Conservation (phyloP, 2,329 filamentous ascomycete species). For the Purpureocillium lavendulum region DNA sequence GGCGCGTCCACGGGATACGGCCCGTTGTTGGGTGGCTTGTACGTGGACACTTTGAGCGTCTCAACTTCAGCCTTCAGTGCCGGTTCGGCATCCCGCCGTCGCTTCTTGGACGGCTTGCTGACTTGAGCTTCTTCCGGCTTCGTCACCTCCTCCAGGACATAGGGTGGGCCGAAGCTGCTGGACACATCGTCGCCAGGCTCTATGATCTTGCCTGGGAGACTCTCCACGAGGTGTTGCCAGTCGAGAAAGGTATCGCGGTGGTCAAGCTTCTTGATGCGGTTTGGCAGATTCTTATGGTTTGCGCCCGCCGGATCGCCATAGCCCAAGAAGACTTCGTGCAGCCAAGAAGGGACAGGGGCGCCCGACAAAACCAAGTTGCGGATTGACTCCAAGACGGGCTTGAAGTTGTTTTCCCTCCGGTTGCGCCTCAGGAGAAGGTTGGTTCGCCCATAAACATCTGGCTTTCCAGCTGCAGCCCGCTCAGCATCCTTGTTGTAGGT, state of each 20-base stretch:
- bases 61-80: conserved; percentile 53
- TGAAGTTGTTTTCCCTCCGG: conserved; percentile 95
- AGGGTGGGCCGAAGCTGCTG: conserved; percentile 77
- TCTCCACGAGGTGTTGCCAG: conserved; percentile 89
- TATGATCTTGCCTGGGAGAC: conserved; percentile 77
- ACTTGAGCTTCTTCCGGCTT: conserved; percentile 41
- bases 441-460: conserved; percentile 73
- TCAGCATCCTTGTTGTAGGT: conserved; percentile 74
- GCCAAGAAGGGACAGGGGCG: conserved; percentile 78
- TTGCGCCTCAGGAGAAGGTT: conserved; percentile 80
- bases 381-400: conserved; percentile 84
- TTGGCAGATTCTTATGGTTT: conserved; percentile 73
- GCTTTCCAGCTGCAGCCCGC: conserved; percentile 53
- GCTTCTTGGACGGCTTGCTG: conserved; percentile 70
- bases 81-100: conserved; percentile 69
- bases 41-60: conserved; percentile 76
- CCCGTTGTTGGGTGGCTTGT: conserved; percentile 79
- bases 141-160: conserved; percentile 64
- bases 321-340: conserved; percentile 95
- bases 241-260: conserved; percentile 92
- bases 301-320: conserved; percentile 90
- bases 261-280: conserved; percentile 70
- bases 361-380: conserved; percentile 77
- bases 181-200: conserved; percentile 66
- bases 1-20: conserved; percentile 82